Evolutionary conservation across 352 stramenopile species (phyloP).

Genomic region (Phytophthora hibernalis): DNA sequence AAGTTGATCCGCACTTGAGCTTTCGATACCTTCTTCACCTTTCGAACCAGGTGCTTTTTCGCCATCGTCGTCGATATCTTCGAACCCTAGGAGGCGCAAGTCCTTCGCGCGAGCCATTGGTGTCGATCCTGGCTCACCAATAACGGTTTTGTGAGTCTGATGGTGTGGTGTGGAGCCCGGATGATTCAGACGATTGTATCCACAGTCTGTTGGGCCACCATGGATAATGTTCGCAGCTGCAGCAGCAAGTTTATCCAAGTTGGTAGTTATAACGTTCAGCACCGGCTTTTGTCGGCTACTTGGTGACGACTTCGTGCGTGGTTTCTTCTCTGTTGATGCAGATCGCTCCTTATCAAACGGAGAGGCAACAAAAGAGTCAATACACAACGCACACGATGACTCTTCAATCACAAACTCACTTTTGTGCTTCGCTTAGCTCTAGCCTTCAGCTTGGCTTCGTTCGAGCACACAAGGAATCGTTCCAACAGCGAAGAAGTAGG

Average conservation of each 20-base stretch:
- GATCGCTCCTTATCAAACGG: conserved; percentile 28
- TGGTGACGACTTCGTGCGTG: conserved; percentile 9
- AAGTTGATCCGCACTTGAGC: conserved; percentile 20
- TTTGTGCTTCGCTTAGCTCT: conserved; percentile 22
- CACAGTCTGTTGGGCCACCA: conserved; percentile 17
- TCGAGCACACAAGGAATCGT: conserved; percentile 44
- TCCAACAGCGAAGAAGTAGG: conserved; percentile 43
- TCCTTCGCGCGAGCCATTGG: conserved; percentile 59
- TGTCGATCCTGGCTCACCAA: conserved; percentile 71
- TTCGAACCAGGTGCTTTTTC: conserved; percentile 2
- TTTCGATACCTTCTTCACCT: background rate
- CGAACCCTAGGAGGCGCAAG: conserved; percentile 55
- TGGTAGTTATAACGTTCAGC: conserved; percentile 53
- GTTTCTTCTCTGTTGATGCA: conserved; percentile 22
- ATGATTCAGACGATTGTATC: conserved; percentile 68
- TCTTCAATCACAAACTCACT: background rate
- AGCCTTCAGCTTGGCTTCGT: conserved; percentile 26
- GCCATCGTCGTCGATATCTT: conserved; percentile 51
- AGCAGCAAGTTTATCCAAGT: conserved; percentile 24
- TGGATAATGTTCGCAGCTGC: conserved; percentile 11
- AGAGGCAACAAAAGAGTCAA: background rate
- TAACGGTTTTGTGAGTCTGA: conserved; percentile 24
- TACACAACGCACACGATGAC: background rate
- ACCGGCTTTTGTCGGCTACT: conserved; percentile 33
- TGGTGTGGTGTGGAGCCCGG: conserved; percentile 68